Base-by-base conservation (phyloP, 345 rosid species). In the Hibiscus tridactylites region DNA sequence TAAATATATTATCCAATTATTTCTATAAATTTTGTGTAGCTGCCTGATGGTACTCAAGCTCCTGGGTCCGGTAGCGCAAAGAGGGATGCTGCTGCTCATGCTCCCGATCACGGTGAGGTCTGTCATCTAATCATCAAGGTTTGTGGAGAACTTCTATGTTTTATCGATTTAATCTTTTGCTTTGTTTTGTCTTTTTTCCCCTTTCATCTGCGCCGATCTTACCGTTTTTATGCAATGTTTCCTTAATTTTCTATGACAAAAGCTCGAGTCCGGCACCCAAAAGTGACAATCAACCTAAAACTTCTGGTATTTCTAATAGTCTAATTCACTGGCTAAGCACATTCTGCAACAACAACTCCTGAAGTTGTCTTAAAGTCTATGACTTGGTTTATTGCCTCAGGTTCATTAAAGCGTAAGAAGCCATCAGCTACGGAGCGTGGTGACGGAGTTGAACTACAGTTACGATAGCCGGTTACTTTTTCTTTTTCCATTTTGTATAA, bases 371-470 rank as follows among this genome's bases (percentile, higher is more conserved):
- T 71, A 39, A 49, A 72, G 29, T 61, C 56, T 3, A 5, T 17
- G 68, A 73, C 47, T 49, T 58, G 68, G 63, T 77, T 2, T 15
- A 5, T 19, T 77, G 76, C 35, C 68, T 75, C 80, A 86, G 92
- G 90, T 72, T 57, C 76, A 63, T 78, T 80, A 31, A 86, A 86
- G 74, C 90, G 88, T 44, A 88, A 84, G 57, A 84, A 65, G 74
- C 83, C 86, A 57, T 75, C 88, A 37, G 50, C 65, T 3, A 58
- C 62, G 70, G 87, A 84, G 50, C 78, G 63, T 71, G 67, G 80
- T 73, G 74, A 75, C 9, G 44, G 8, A 6, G 39, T 37, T 37
- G 44, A 37, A 72, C 74, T 79, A 61, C 88, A 80, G 89, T 88
- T 79, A 82, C 66, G 78, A 60, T 71, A 72, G 26, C 68, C 19